Evolutionary conservation across 2,329 filamentous ascomycete genomes (phyloP).

Genomic region (Botryosphaeria agaves): DNA sequence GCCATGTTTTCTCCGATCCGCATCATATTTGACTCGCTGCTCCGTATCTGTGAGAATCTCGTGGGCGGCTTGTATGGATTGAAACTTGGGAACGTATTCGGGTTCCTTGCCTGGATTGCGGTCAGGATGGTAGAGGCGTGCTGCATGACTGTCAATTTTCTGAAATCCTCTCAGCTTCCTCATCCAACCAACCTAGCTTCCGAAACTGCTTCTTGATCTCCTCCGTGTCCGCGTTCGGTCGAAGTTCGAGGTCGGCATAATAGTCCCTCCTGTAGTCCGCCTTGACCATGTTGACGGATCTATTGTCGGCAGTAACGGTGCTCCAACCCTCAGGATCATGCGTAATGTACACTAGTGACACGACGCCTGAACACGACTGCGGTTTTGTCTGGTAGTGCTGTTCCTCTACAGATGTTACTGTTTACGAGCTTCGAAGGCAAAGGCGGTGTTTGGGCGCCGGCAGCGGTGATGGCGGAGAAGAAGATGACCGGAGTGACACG

Average conservation of each 20-base stretch:
- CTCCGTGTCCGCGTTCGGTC: conserved; percentile 46
- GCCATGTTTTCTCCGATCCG: conserved; percentile 36
- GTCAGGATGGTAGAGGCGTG: conserved; percentile 75
- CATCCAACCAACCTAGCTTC: conserved; percentile 62
- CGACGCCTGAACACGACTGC: no score
- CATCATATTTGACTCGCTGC: conserved; percentile 44
- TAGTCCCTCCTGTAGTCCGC: conserved; percentile 44
- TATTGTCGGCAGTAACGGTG: no score
- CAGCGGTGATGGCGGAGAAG: no score
- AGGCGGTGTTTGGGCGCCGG: no score
- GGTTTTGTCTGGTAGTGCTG: no score
- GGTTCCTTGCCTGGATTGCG: conserved; percentile 70
- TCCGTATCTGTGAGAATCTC: conserved; percentile 51
- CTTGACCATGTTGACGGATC: conserved; percentile 15
- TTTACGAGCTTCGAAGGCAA: no score
- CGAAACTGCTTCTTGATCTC: conserved; percentile 79
- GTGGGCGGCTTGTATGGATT: conserved; percentile 71
- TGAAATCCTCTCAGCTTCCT: no score
- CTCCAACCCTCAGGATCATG: no score
- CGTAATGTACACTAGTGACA: no score
- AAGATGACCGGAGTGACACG: no score
- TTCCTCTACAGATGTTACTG: no score
- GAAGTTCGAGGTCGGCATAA: conserved; percentile 67
- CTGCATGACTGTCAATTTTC: no score
- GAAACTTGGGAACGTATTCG: conserved; percentile 68